Base-by-base conservation (phyloP, 2,329 filamentous ascomycete species). In the Fusarium musae region DNA sequence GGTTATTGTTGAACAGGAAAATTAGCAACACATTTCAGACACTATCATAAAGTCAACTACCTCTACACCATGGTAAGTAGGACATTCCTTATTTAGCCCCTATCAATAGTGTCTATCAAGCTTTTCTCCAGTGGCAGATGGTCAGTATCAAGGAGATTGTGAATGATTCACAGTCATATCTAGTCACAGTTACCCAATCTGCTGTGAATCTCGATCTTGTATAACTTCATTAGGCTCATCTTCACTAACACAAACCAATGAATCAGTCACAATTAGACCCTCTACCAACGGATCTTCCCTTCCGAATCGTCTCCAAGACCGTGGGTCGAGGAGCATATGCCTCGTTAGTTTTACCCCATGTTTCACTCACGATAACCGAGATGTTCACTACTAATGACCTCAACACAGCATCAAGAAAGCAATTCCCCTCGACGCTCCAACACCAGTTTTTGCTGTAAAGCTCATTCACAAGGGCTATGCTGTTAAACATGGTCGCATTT, bases 401-500 rank as follows among this genome's bases (percentile, higher is more conserved):
- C 23, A 26, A 12, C 15, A 46, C 82, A 96, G 95, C 68, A 96
- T 98, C 79, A 97, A 97, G 81, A 98, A 98, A 85, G 96, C 96
- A 36, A 90, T 92, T 52, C 96, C 96, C 12, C 85, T 92, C 30
- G 88, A 93, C 73, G 83, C 87, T 3, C 84, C 89, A 32, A 88
- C 85, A 32, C 96, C 96, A 36, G 86, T 99, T 66, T 98, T 99
- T 81, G 96, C 97, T 19, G 94, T 99, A 83, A 99, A 99, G 83
- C 94, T 99, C 84, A 98, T 99, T 81, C 96, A 99, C 85, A 99
- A 99, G 85, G 93, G 93, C 74, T 97, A 98, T 83, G 97, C 96
- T 65, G 89, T 94, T 77, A 93, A 93, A 77, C 91, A 96, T 87
- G 96, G 96, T 80, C 93, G 94, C 69, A 91, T 99, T 76, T 94